Evolutionary conservation across 2,329 filamentous ascomycete species (phyloP).

Genomic region (Cladosporium halotolerans): DNA sequence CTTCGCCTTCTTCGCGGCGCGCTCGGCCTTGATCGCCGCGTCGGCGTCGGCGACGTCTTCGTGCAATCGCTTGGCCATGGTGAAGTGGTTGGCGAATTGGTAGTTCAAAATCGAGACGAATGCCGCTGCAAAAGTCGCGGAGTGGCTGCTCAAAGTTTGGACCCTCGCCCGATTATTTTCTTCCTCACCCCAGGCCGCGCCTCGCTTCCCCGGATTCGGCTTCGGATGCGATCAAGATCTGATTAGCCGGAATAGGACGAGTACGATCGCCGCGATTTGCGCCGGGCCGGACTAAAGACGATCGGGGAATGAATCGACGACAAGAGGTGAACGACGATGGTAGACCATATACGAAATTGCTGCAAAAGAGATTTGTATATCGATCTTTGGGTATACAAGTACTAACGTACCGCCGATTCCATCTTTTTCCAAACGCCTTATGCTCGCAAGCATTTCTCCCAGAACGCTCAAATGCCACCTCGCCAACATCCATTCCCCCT

Average conservation of each 20-base stretch:
- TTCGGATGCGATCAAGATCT: too few species aligned
- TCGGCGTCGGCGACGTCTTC: constrained; percentile 16
- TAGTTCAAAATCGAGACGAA: background rate
- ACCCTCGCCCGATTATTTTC: background rate
- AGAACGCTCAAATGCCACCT: background rate
- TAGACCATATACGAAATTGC: background rate
- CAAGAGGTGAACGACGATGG: background rate
- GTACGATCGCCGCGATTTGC: too few species aligned
- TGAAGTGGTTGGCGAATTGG: background rate
- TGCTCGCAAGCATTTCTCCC: background rate
- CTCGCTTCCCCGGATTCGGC: too few species aligned
- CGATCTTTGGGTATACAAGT: constrained; percentile 6
- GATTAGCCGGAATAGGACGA: too few species aligned
- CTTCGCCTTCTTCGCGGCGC: constrained; percentile 35
- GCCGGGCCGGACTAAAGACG: too few species aligned
- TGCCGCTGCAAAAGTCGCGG: background rate
- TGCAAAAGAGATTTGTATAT: background rate
- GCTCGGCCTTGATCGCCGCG: constrained; percentile 24
- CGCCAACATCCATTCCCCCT: background rate
- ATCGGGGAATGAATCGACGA: too few species aligned
- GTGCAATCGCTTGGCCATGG: constrained; percentile 19
- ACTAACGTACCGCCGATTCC: background rate
- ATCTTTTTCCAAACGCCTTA: background rate
- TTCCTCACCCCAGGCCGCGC: too few species aligned
- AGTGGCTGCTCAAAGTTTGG: background rate